Evolutionary conservation across 2,329 filamentous ascomycete species (phyloP).

Genomic region (Fusarium beomiforme): DNA sequence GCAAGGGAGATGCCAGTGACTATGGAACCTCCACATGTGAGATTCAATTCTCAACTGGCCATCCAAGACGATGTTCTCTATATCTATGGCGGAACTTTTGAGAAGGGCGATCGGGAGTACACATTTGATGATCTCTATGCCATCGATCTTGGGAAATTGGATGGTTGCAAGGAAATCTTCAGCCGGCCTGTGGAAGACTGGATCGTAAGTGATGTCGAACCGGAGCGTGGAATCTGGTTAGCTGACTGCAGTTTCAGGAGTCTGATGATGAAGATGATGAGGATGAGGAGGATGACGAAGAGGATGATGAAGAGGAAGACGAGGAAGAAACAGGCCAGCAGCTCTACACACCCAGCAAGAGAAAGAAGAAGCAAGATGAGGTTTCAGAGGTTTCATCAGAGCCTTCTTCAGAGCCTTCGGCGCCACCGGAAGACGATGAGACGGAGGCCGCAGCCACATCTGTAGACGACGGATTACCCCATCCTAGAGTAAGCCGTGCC

Average conservation of each 20-base stretch:
- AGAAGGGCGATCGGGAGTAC: conserved; percentile 93
- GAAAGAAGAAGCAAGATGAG: conserved; percentile 64
- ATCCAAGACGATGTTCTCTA: conserved; percentile 94
- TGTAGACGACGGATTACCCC: conserved; percentile 79
- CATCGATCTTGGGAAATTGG: conserved; percentile 92
- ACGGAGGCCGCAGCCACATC: conserved; percentile 60
- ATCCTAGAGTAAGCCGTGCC: conserved; percentile 62
- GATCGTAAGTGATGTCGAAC: conserved; percentile 62
- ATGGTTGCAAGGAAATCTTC: conserved; percentile 93
- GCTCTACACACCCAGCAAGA: conserved; percentile 62
- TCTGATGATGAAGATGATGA: conserved; percentile 70
- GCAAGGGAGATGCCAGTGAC: conserved; percentile 71
- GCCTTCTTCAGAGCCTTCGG: conserved; percentile 36
- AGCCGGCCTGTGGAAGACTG: conserved; percentile 85
- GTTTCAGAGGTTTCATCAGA: conserved; percentile 52
- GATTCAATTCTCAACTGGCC: conserved; percentile 91
- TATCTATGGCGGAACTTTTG: conserved; percentile 94
- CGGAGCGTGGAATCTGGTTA: neutral
- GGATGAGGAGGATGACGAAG: conserved; percentile 69
- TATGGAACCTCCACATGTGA: conserved; percentile 86
- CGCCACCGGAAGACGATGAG: conserved; percentile 55
- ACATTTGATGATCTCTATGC: conserved; percentile 96
- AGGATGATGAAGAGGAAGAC: conserved; percentile 66
- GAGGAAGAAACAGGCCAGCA: conserved; percentile 60
- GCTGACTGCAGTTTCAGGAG: conserved; percentile 53